Evolutionary conservation across 1,284 basidiomycete species (phyloP), one percentile per base, ranked within the genome.

Genomic region (Boletus smithii): DNA sequence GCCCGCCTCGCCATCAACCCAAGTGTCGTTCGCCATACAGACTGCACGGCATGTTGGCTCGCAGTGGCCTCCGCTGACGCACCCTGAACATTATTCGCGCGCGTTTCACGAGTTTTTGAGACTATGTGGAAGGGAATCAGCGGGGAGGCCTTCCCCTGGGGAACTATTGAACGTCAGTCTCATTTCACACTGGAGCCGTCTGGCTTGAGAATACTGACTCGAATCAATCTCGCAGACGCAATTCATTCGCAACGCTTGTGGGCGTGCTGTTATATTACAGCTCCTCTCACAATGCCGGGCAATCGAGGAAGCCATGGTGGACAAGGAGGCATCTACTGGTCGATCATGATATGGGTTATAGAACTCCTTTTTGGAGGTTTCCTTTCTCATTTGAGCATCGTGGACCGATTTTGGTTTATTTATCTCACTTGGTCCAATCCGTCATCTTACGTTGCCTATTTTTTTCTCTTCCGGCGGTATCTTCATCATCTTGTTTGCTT

Each of bases 81-180:
- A 80, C 29, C 76, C 82, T 7, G 75, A 82, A 43, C 65, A 77
- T 5, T 85, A 77, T 59, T 84, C 85, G 53, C 78, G 78, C 50
- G 73, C 76, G 36, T 85, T 89, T 64, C 84, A 87, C 60, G 83
- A 87, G 40, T 89, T 91, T 66, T 68, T 90, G 57, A 69, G 71
- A 44, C 59, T 76, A 49, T 89, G 86, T 60, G 86, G 84, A 18
- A 74, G 81, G 46, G 79, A 82, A 30, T 72, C 76, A 27, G 66
- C 68, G 3, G 69, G 68, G 42, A 72, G 87, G 55, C 83, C 83
- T n/a, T 66, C 70, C 48, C 73, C 86, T 16, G 69, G 65, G 31
- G 80, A 81, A 38, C 62, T 90, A 42, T 63, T 80, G 20, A 80
- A 80, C 66, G 87, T 88, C 50, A 23, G 80, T 73, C 33, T 4